These are phyloP conservation scores for Desmodesmus armatus DNA, from an alignment of 139 green algal species.

Conservation along the genomic window DNA sequence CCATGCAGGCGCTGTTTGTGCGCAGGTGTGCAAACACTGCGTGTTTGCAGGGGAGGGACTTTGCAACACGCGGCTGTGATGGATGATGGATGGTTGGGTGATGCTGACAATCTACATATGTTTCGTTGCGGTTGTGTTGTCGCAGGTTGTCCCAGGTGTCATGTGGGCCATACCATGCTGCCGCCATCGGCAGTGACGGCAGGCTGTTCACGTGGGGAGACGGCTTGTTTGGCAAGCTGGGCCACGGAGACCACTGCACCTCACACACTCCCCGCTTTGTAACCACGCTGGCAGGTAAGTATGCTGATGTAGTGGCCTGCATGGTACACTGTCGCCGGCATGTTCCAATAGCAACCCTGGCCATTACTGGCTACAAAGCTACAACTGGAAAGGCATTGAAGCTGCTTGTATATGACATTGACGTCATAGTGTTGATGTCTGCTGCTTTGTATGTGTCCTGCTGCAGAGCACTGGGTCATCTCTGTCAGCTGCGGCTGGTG, in stretches of 20 bases:
- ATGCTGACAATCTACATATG: too few relatives aligned
- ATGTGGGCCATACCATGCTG: slow-evolving; percentile 91
- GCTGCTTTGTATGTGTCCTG: too few relatives aligned
- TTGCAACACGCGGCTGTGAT: too few relatives aligned
- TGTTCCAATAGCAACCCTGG: too few relatives aligned
- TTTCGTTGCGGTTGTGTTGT: too few relatives aligned
- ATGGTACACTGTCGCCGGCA: not conserved
- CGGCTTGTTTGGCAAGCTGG: slow-evolving; percentile 89
- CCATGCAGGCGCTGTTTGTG: too few relatives aligned
- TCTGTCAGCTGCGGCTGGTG: slow-evolving; percentile 89
- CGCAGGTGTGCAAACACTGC: too few relatives aligned
- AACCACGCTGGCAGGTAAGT: slow-evolving; percentile 54
- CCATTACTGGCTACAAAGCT: not conserved
- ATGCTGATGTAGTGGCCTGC: not conserved
- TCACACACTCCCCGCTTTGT: slow-evolving; percentile 56
- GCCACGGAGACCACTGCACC: slow-evolving; percentile 72
- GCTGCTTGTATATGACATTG: slow-evolving; percentile 30
- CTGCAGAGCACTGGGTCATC: slow-evolving; percentile 55
- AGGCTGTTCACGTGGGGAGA: slow-evolving; percentile 95
- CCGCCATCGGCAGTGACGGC: slow-evolving; percentile 72
- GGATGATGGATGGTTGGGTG: too few relatives aligned
- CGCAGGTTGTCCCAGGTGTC: slow-evolving; percentile 66
- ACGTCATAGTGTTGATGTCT: too few relatives aligned
- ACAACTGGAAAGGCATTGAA: not conserved
- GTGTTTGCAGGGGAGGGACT: too few relatives aligned